Evolutionary conservation across 441 rosid genomes (phyloP), one percentile per base, ranked within the genome.

Genomic region (Pelargonium australe): DNA sequence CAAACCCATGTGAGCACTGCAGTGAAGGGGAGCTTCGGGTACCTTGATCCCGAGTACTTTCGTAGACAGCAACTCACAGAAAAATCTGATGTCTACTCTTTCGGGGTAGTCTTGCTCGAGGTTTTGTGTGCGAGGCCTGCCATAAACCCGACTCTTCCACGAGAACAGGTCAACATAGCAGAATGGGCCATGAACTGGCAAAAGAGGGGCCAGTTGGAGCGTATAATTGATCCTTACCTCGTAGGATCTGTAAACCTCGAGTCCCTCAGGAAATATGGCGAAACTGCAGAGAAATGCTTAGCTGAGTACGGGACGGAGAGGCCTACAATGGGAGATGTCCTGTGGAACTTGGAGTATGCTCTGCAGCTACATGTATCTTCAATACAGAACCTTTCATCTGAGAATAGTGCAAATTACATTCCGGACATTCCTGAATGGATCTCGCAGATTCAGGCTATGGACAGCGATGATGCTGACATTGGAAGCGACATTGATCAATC

Each of bases 1-100:
- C 77, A 74, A 66, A 74, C 77, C 66, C 77, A 74, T 57, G 77
- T 74, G 16, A 74, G 73, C 53, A 74, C 73, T 2, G 77, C 72
- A 10, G 76, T 73, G 16, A 73, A 73, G 31, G 76, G 40, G 40
- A 34, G 40, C 7, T 34, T 34, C 40, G 40, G 40, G 40, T 34
- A 34, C 40, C 40, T 34, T 34, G 40, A 34, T 4, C 40, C 40
- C 40, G 40, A 34, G 40, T 34, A 4, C 40, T 34, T 34, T 34
- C 40, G 40, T 5, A 34, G 40, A 34, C 40, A 34, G 40, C 40
- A 34, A 34, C 40, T 34, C 40, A 34, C 40, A 4, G 40, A 34
- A 34, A 34, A 34, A 34, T 72, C 73, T 51, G 68, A 73, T 63
- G 72, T 68, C 10, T 73, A 73, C 64, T 73, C 76, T 2, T 74